A percentile compares a stretch with the other conserved stretches of the same genome.
Conservation (phyloP, 176 grass and related monocot genomes). For the Carex scoparia region DNA sequence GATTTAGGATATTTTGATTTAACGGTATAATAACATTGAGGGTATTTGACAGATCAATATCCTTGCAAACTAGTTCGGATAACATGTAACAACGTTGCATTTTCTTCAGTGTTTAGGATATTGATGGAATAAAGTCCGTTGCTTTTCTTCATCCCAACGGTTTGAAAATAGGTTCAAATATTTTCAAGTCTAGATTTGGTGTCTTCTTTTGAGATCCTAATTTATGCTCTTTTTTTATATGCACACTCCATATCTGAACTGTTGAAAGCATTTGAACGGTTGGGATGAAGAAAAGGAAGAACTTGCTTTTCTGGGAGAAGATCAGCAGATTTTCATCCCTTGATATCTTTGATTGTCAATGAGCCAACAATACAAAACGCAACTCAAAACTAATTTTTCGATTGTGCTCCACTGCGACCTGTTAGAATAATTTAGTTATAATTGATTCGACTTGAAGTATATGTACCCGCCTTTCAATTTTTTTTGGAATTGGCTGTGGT, state of each 20-base stretch:
- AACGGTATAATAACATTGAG: not conserved
- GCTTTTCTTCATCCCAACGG: too few relatives aligned
- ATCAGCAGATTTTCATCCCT: too few relatives aligned
- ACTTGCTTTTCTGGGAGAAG: too few relatives aligned
- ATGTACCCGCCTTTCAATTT: too few relatives aligned
- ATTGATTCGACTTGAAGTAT: not conserved
- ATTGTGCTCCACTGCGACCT: not conserved
- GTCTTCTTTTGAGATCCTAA: too few relatives aligned
- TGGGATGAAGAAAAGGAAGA: too few relatives aligned
- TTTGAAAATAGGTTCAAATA: too few relatives aligned
- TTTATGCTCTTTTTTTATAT: too few relatives aligned
- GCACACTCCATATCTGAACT: too few relatives aligned
- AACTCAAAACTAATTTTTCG: not conserved
- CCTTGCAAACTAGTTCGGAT: not conserved
- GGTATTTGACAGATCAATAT: not conserved
- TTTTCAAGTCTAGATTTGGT: too few relatives aligned
- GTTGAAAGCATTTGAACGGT: too few relatives aligned
- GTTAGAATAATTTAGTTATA: not conserved
- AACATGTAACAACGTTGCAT: not conserved
- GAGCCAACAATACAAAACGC: not conserved
- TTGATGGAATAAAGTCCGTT: too few relatives aligned
- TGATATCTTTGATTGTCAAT: not conserved
- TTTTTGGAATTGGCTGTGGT: not conserved
- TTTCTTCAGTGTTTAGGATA: not conserved
- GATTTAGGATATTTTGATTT: not conserved